phyloP scores from a whole-genome alignment of 2,329 filamentous ascomycete species.

The Mycosphaerella sp. region DNA sequence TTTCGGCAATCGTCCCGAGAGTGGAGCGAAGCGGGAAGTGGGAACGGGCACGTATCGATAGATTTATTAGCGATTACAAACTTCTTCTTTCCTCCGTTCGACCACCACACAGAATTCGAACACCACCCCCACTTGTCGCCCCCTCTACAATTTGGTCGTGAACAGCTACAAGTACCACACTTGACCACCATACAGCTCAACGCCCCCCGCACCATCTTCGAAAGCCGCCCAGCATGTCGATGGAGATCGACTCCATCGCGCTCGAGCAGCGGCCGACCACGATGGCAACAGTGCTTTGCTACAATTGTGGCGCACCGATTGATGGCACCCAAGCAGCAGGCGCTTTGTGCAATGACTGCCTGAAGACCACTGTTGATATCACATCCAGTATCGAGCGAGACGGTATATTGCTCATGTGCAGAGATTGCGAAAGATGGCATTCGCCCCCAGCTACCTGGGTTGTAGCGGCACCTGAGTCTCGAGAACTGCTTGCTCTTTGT shows the following conservation, averaged over 20 bases:
- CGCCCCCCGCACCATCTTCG: background rate
- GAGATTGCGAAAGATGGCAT: conserved; percentile 91
- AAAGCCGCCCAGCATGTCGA: conserved; percentile 30
- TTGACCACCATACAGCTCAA: background rate
- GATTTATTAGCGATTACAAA: too few relatives aligned
- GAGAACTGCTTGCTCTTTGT: conserved; percentile 87
- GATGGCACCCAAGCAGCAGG: conserved; percentile 81
- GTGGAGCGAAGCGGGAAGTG: too few relatives aligned
- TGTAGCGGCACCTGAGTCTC: conserved; percentile 74
- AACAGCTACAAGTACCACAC: background rate
- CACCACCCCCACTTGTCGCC: too few relatives aligned
- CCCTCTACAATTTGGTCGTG: background rate
- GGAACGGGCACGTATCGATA: too few relatives aligned
- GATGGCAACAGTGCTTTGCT: conserved; percentile 75
- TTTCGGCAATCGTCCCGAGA: too few relatives aligned
- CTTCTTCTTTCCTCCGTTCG: too few relatives aligned
- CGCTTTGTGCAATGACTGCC: conserved; percentile 90
- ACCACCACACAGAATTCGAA: too few relatives aligned
- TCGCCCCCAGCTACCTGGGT: conserved; percentile 83
- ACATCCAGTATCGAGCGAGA: conserved; percentile 87
- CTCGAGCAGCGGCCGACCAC: conserved; percentile 30
- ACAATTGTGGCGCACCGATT: conserved; percentile 93
- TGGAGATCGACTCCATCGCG: conserved; percentile 34
- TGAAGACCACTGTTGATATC: conserved; percentile 91
- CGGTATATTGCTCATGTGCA: conserved; percentile 81